Evolutionary conservation across 306 rosid genomes (phyloP).

Genomic region (Cicer bijugum): DNA sequence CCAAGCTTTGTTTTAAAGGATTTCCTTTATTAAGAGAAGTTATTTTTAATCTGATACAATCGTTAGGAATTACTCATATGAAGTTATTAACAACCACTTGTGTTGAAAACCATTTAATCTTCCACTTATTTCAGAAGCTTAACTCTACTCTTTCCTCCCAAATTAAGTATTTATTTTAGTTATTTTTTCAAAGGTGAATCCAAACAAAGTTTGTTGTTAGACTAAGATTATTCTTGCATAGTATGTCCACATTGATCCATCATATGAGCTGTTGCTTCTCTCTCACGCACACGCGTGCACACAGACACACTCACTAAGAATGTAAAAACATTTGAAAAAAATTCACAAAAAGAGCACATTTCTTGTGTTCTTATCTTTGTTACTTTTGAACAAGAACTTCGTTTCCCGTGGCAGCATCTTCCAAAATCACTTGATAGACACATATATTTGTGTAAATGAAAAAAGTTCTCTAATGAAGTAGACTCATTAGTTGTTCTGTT

Average conservation of each 20-base stretch:
- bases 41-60: background rate
- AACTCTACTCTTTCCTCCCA: background rate
- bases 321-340: too few species aligned
- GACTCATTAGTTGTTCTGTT: conserved; percentile 6
- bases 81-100: background rate
- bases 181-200: background rate
- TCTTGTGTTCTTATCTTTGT: conserved; percentile 1
- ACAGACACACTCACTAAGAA: too few species aligned
- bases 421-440: background rate
- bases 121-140: conserved; percentile 23
- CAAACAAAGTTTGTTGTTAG: conserved; percentile 14
- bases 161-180: background rate
- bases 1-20: background rate
- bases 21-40: background rate
- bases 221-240: background rate
- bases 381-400: conserved; percentile 11
- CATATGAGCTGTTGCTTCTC: too few species aligned
- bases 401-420: conserved; percentile 31
- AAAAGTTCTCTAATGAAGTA: conserved; percentile 9
- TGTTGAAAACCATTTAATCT: background rate
- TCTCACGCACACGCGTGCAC: too few species aligned
- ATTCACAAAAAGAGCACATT: background rate
- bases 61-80: background rate
- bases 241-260: too few species aligned
- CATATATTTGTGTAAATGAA: background rate